Evolutionary conservation across 371 early-diverging fungal genomes (phyloP).

Genomic region (Mucor plumbeus): DNA sequence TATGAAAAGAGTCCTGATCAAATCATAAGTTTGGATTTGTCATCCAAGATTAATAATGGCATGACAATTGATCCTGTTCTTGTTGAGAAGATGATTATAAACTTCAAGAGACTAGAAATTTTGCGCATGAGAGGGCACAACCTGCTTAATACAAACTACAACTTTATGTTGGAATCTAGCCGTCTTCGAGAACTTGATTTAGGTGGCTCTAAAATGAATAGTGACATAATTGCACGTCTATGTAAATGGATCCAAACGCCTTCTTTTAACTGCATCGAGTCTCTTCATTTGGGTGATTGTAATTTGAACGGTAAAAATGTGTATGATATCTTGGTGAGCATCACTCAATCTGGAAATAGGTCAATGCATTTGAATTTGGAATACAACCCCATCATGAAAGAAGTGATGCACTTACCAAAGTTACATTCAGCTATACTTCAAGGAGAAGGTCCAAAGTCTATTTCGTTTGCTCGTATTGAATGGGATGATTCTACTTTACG

Average conservation of each 20-base stretch:
- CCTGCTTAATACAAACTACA: constrained; percentile 13
- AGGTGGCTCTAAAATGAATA: constrained; percentile 22
- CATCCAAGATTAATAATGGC: constrained; percentile 21
- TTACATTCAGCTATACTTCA: constrained; percentile 43
- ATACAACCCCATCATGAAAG: constrained; percentile 43
- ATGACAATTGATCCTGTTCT: constrained; percentile 20
- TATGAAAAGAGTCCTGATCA: constrained; percentile 22
- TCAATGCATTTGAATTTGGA: constrained; percentile 37
- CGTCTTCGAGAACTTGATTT: constrained; percentile 31
- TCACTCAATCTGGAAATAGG: constrained; percentile 38
- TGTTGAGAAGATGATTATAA: constrained; percentile 28
- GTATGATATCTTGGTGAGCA: constrained; percentile 33
- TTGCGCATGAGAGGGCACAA: constrained; percentile 28
- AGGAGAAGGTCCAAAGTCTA: constrained; percentile 39
- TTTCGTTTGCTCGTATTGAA: constrained; percentile 41
- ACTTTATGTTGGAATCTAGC: constrained; percentile 23
- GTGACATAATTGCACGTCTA: constrained; percentile 16
- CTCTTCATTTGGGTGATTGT: constrained; percentile 34
- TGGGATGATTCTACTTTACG: constrained; percentile 50
- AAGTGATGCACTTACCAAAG: constrained; percentile 42
- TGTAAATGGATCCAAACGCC: constrained; percentile 41
- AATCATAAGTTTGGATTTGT: constrained; percentile 26
- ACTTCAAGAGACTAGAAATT: constrained; percentile 28
- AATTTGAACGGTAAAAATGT: constrained; percentile 39
- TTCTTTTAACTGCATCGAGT: constrained; percentile 32